Evolutionary conservation across 345 rosid species (phyloP).

Genomic region (Boechera divaricarpa): DNA sequence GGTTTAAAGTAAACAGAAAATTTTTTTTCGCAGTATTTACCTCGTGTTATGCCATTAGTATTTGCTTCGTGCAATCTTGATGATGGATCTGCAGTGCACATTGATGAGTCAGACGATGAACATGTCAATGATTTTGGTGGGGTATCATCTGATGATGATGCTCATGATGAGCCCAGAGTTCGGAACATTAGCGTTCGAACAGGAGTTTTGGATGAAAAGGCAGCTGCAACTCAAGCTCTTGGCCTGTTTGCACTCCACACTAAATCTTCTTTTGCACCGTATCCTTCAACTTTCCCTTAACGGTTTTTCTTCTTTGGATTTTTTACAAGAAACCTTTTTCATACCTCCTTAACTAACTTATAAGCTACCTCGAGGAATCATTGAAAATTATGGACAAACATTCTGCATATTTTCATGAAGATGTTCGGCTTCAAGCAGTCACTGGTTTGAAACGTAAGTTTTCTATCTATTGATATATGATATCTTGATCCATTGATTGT

Average conservation of each 20-base stretch:
- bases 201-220: conserved; percentile 99
- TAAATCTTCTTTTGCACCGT: conserved; percentile 80
- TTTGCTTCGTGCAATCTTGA: conserved; percentile 96
- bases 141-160: conserved; percentile 99
- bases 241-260: conserved; percentile 96
- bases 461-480: conserved; percentile 17
- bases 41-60: conserved; percentile 87
- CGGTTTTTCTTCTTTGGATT: conserved; percentile 6
- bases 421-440: conserved; percentile 96
- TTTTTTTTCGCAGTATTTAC: conserved; percentile 73
- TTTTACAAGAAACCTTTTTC: conserved; percentile 18
- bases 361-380: conserved; percentile 92
- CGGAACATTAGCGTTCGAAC: conserved; percentile 96
- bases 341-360: conserved; percentile 56
- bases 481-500: conserved; percentile 27
- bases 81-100: conserved; percentile 95
- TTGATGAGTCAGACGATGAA: conserved; percentile 94
- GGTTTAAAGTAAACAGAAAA: not conserved
- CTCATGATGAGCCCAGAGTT: conserved; percentile 92
- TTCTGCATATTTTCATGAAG: conserved; percentile 96
- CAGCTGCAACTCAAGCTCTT: conserved; percentile 99
- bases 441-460: conserved; percentile 84
- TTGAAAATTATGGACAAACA: conserved; percentile 81
- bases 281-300: conserved; percentile 57
- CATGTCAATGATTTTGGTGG: conserved; percentile 84